These are phyloP conservation scores for Angophora floribunda DNA, from an alignment of 345 rosid species.

Conservation along the genomic window DNA sequence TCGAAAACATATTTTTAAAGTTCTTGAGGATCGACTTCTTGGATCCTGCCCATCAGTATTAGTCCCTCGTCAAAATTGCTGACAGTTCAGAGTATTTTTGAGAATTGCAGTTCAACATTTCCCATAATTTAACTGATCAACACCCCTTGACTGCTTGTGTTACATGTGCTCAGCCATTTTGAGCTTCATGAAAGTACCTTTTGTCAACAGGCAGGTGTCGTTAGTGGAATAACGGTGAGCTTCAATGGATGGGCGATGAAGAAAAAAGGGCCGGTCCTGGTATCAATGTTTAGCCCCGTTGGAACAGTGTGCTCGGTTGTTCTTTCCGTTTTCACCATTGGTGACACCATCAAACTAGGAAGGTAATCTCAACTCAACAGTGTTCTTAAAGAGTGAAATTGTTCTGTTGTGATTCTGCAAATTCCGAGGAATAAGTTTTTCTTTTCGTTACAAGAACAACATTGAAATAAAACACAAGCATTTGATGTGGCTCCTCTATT, in stretches of 20 bases:
- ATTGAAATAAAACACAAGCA: neutral
- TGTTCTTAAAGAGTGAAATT: neutral
- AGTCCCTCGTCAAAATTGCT: neutral
- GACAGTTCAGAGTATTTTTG: neutral
- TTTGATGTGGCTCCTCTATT: neutral
- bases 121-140: neutral
- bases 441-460: neutral
- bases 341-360: slow-evolving; percentile 53
- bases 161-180: neutral
- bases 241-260: slow-evolving; percentile 99
- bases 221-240: slow-evolving; percentile 72
- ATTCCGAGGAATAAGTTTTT: neutral
- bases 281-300: slow-evolving; percentile 82
- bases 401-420: neutral
- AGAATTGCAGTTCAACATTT: neutral
- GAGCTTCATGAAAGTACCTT: neutral
- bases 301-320: slow-evolving; percentile 64
- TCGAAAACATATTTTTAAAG: neutral
- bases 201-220: slow-evolving; percentile 42
- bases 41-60: neutral
- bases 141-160: neutral
- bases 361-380: slow-evolving; percentile 28
- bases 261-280: slow-evolving; percentile 90
- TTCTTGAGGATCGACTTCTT: neutral
- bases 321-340: slow-evolving; percentile 51